Conservation (phyloP, 805 yeast genomes). For the Pichia kluyveri region DNA sequence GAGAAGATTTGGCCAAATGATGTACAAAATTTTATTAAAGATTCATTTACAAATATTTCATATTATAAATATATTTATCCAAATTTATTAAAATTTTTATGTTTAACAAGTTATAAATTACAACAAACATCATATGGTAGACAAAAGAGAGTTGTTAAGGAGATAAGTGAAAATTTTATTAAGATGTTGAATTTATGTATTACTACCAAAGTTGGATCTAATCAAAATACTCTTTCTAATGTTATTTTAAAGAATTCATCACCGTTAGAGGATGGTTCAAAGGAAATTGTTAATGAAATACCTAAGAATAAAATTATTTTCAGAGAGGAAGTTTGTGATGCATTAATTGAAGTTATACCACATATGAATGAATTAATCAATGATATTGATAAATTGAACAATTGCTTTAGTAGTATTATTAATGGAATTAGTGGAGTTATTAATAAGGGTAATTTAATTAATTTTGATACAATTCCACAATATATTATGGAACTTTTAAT, state of each 20-base stretch:
- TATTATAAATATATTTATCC: slow-evolving; percentile 43
- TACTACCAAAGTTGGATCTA: slow-evolving; percentile 16
- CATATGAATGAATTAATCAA: slow-evolving; percentile 30
- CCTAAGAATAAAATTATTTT: slow-evolving; percentile 15
- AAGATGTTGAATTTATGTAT: slow-evolving; percentile 18
- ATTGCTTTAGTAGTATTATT: slow-evolving; percentile 42
- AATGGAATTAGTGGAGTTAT: slow-evolving; percentile 46
- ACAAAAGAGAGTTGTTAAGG: slow-evolving; percentile 50
- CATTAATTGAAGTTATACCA: slow-evolving; percentile 33
- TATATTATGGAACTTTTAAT: slow-evolving; percentile 35
- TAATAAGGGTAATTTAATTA: slow-evolving; percentile 32
- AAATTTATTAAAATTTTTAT: slow-evolving; percentile 42
- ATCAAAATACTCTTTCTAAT: slow-evolving; percentile 7
- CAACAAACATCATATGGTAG: slow-evolving; percentile 54
- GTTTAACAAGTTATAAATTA: slow-evolving; percentile 46
- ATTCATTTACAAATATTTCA: slow-evolving; percentile 37
- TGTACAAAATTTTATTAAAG: slow-evolving; percentile 50
- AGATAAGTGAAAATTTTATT: slow-evolving; percentile 25
- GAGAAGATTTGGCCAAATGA: slow-evolving; percentile 65
- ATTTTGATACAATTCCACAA: slow-evolving; percentile 28
- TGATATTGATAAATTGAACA: slow-evolving; percentile 54
- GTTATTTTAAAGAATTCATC: neutral
- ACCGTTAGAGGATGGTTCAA: neutral
- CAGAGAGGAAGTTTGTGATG: slow-evolving; percentile 37
- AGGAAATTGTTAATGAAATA: neutral